Evolutionary conservation across 139 green algal species (phyloP), one percentile per base, ranked within the genome.

Genomic region (Ettlia oleoabundans): DNA sequence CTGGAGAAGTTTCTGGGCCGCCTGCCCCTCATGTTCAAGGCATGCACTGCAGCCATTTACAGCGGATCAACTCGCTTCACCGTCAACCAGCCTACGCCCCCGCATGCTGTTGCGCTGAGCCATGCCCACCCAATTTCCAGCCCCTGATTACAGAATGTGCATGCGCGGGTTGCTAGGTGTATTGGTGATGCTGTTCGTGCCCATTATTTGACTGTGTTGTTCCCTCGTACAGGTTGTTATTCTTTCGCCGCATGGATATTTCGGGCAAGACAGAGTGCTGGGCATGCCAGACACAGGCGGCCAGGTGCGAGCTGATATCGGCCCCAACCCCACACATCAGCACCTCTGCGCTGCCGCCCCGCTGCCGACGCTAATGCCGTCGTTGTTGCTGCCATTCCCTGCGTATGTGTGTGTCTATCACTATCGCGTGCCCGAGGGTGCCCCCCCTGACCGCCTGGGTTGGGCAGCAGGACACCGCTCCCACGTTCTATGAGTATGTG

Each of bases 201-300:
- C n/a, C n/a, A n/a, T n/a, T n/a, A n/a, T n/a, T n/a, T n/a, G n/a
- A n/a, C 58, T 67, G 58, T 55, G 38, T 35, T n/a, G 10, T 37
- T 52, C 37, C 66, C 4, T 1, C 70, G 2, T 32, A 6, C 75
- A 81, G 75, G 91, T 97, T 8, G 90, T 90, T 47, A 94, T 97
- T 74, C 81, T 97, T 32, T 91, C 82, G 15, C 94, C 94, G 0
- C 94, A 97, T 79, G 94, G 94, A 65, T 97, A 91, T 86, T 97
- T 97, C 82, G 94, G 92, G 1, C 93, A 97, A 88, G 69, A 65
- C 37, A 89, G 89, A 32, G 92, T 96, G 69, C 83, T 96, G 67
- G 92, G 92, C 43, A 85, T 93, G 79, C 92, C 92, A 22, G 92
- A 95, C 86, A 96, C 92, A 3, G 89, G 88, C 2, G 87, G 89